Base-by-base conservation (phyloP, 139 green algal genomes). In the Micromonas commoda region DNA sequence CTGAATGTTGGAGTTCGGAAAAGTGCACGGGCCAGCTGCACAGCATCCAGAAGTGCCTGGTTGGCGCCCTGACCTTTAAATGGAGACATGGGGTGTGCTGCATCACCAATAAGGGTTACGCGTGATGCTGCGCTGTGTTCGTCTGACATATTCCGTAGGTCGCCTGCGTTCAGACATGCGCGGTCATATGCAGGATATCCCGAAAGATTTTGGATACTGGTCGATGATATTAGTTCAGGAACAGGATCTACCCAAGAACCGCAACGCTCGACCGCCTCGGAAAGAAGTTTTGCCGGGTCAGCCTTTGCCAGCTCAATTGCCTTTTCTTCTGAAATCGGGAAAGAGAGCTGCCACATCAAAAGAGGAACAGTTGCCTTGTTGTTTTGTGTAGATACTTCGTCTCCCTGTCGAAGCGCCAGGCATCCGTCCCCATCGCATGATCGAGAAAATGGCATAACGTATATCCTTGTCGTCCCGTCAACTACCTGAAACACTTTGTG, bases 281-380 rank as follows among this genome's bases (percentile, higher is more conserved):
- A 28, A 6, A 52, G 63, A n/a, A 73, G 35, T 60, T n/a, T 61
- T 24, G 23, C 24, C 24, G 19, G 31, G 31, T 37, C 23, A 20
- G 16, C 45, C 35, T 37, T 78, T 4, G 28, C 26, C 20, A 82
- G 45, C 23, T 57, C 32, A 5, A 16, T 5, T 26, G 70, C 72
- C 16, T 76, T 31, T 16, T 76, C 54, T 38, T 80, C 64, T 3
- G 60, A 20, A 29, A 35, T 26, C 5, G 72, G 72, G 29, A 83
- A 83, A 32, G 79, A 83, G 16, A 83, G 64, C 65, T 83, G 79
- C 79, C 79, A 83, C 79, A 83, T 83, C 64, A 75, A 28, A 57
- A 57, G 9, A 9, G 45, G 9, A 57, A 23, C 16, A 9, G 45
- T 57, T 9, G 9, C 45, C 45, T 57, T 16, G 9, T 57, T 57